phyloP scores from a whole-genome alignment of 106 monocot species.

The Dendrobium officinale region DNA sequence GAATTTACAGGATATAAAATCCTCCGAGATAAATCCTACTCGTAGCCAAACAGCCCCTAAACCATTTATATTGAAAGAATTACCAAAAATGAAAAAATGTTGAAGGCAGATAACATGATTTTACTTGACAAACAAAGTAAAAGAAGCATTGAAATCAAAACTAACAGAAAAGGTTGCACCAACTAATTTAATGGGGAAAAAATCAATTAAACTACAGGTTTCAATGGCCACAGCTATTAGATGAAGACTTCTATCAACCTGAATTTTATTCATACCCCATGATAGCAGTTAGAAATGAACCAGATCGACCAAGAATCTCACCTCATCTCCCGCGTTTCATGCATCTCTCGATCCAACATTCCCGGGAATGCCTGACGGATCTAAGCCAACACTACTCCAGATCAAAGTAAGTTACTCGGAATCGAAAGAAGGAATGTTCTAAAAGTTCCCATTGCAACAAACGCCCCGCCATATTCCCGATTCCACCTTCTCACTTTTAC shows the following conservation, averaged over 20 bases:
- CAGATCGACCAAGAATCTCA: not conserved
- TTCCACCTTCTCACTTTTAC: too few relatives aligned
- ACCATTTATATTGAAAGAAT: slow-evolving; percentile 2
- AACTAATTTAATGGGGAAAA: not conserved
- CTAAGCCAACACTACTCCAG: not conserved
- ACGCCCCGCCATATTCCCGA: not conserved
- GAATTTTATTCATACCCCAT: not conserved
- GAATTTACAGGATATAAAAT: too few relatives aligned
- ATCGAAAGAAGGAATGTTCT: not conserved
- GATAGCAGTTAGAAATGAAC: not conserved
- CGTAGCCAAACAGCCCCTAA: not conserved
- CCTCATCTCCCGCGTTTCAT: not conserved
- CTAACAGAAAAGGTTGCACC: not conserved
- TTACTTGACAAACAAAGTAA: not conserved
- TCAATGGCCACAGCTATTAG: not conserved
- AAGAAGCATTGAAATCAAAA: not conserved
- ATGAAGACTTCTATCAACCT: not conserved
- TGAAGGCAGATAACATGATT: not conserved
- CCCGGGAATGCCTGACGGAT: not conserved
- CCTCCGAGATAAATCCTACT: too few relatives aligned
- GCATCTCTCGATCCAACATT: not conserved
- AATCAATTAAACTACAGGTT: not conserved
- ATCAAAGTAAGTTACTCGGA: not conserved
- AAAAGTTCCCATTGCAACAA: not conserved
- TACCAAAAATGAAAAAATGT: not conserved